A percentile compares a stretch with the other conserved stretches of the same genome.
Evolutionary conservation across 441 rosid genomes (phyloP).

Genomic region (Erysimum cheiri): DNA sequence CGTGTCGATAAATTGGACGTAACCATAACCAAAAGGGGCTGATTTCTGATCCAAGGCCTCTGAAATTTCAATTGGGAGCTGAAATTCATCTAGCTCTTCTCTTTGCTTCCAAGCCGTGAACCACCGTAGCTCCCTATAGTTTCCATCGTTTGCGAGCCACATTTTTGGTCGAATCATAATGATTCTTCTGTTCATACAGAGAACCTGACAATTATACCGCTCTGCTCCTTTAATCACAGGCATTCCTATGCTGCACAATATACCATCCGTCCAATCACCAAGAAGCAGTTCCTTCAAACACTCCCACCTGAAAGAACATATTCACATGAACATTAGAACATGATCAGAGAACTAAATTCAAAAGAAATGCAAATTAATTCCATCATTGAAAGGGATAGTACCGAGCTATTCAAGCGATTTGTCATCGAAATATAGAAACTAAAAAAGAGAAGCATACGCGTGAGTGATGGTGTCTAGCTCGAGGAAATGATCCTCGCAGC

Average conservation of each 20-base stretch:
- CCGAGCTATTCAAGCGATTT: neutral
- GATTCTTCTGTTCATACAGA: conserved; percentile 80
- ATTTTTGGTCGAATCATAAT: conserved; percentile 91
- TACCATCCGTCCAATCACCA: conserved; percentile 85
- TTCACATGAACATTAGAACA: neutral
- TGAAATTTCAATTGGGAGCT: conserved; percentile 72
- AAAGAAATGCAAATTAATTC: neutral
- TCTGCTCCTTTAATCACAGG: conserved; percentile 87
- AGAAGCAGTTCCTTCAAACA: conserved; percentile 83
- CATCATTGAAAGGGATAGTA: neutral
- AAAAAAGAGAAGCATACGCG: conserved; percentile 51
- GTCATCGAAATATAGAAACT: neutral
- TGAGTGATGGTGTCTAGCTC: conserved; percentile 89
- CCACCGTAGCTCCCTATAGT: conserved; percentile 89
- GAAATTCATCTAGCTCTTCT: conserved; percentile 75
- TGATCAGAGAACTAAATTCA: neutral
- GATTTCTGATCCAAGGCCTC: conserved; percentile 75
- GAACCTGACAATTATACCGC: conserved; percentile 92
- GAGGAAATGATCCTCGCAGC: conserved; percentile 96
- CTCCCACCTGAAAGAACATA: conserved; percentile 71
- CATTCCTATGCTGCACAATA: conserved; percentile 96
- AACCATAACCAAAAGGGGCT: conserved; percentile 91
- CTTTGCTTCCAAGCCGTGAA: conserved; percentile 89
- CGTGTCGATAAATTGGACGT: conserved; percentile 85
- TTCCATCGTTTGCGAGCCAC: conserved; percentile 95